These are phyloP conservation scores for Hanseniaspora opuntiae DNA, from an alignment of 805 yeast genomes.

Conservation along the genomic window DNA sequence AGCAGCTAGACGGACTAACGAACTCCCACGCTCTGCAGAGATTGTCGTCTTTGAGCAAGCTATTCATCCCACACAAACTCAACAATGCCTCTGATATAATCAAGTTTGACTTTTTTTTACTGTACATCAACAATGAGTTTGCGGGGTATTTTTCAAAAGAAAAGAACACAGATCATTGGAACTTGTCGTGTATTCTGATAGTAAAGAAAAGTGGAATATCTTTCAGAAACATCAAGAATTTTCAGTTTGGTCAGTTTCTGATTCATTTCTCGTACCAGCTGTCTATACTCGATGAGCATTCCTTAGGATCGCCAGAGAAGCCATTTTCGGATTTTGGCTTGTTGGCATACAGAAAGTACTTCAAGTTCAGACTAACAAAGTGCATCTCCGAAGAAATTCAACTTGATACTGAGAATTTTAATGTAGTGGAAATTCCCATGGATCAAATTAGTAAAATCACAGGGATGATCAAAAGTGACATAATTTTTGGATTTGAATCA, in stretches of 20 bases:
- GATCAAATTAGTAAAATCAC: constrained; percentile 52
- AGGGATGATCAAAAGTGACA: constrained; percentile 80
- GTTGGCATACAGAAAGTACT: constrained; percentile 71
- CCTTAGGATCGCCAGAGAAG: constrained; percentile 86
- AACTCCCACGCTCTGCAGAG: constrained; percentile 76
- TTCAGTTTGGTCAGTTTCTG: constrained; percentile 77
- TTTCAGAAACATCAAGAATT: constrained; percentile 71
- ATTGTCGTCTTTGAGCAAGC: constrained; percentile 74
- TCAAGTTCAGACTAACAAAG: constrained; percentile 57
- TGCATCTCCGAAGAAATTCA: constrained; percentile 18
- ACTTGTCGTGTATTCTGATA: constrained; percentile 81
- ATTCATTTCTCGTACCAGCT: constrained; percentile 81
- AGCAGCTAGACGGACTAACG: constrained; percentile 87
- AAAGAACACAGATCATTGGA: constrained; percentile 51
- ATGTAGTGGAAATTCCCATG: constrained; percentile 32
- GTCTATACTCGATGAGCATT: constrained; percentile 51
- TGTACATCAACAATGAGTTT: constrained; percentile 61
- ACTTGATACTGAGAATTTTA: neutral
- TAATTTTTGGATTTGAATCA: constrained; percentile 73
- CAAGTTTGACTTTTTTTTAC: constrained; percentile 51
- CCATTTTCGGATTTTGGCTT: constrained; percentile 82
- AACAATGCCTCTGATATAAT: constrained; percentile 23
- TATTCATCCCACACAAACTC: constrained; percentile 82
- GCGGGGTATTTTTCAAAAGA: constrained; percentile 94
- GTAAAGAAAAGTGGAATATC: neutral